phyloP scores from a whole-genome alignment of 2,329 filamentous ascomycete genomes.

The Monosporascus sp. region DNA sequence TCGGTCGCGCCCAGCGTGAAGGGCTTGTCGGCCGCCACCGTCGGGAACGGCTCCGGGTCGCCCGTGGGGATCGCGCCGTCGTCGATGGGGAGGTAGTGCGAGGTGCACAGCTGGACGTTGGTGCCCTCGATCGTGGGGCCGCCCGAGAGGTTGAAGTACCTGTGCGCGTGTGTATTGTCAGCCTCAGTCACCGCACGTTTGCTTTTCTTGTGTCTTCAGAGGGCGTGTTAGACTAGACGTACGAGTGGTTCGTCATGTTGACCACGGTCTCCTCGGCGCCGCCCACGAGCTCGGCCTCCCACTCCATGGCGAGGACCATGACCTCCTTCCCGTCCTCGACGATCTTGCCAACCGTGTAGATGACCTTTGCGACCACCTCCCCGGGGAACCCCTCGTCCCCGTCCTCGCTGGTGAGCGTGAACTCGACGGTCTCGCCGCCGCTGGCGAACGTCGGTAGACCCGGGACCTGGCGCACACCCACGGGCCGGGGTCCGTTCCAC shows the following conservation, averaged over 20 bases:
- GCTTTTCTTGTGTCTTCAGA: background rate
- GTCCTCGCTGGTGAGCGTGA: conserved; percentile 63
- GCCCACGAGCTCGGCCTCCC: conserved; percentile 75
- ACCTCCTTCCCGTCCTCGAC: conserved; percentile 55
- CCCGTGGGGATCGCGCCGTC: conserved; percentile 68
- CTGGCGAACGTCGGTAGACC: conserved; percentile 42
- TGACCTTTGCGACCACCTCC: conserved; percentile 69
- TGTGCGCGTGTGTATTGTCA: conserved; percentile 16
- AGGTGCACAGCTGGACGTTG: conserved; percentile 60
- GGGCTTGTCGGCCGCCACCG: conserved; percentile 56
- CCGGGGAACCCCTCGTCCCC: conserved; percentile 90
- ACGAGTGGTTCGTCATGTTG: conserved; percentile 96
- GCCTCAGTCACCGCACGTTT: background rate
- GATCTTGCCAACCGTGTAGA: conserved; percentile 72
- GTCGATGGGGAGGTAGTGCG: conserved; percentile 69
- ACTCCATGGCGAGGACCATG: conserved; percentile 77
- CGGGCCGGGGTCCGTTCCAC: conserved; percentile 65
- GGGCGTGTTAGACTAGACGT: conserved; percentile 17
- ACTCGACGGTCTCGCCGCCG: conserved; percentile 62
- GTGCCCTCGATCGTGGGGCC: conserved; percentile 49
- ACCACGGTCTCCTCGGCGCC: conserved; percentile 84
- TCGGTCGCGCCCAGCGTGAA: conserved; percentile 68
- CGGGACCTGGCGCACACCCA: conserved; percentile 46
- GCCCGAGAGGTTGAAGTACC: conserved; percentile 61
- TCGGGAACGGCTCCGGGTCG: conserved; percentile 57